Conservation (phyloP, 352 stramenopile genomes). For the Blastocystis sp. region DNA sequence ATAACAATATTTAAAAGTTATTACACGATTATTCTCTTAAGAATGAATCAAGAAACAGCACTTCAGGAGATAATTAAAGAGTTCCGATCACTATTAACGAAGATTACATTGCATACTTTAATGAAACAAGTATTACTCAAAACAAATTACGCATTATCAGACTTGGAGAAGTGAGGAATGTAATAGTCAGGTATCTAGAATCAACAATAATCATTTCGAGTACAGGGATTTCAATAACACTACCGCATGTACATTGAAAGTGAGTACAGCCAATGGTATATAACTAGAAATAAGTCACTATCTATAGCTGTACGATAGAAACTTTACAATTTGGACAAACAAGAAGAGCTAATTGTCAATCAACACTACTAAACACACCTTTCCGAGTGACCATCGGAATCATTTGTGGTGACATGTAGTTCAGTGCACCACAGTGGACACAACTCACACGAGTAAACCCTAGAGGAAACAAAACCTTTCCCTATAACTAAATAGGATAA, state of each 20-base stretch:
- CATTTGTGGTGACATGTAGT: constrained; percentile 34
- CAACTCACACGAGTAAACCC: constrained; percentile 15
- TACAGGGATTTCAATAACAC: constrained; percentile 47
- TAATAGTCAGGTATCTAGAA: constrained; percentile 60
- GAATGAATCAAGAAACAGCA: too few species aligned
- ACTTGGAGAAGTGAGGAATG: constrained; percentile 7
- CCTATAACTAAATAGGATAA: background rate
- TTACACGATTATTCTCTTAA: too few species aligned
- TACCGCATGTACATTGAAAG: constrained; percentile 47
- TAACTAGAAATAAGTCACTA: background rate
- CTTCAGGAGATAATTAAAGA: too few species aligned
- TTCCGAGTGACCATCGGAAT: constrained; percentile 28
- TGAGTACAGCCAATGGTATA: constrained; percentile 62
- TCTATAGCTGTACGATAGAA: background rate
- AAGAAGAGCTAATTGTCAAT: constrained; percentile 16
- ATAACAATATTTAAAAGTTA: too few species aligned
- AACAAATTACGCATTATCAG: too few species aligned
- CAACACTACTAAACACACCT: background rate
- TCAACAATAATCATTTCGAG: background rate
- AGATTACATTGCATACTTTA: too few species aligned
- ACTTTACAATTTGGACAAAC: constrained; percentile 10
- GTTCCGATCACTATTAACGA: too few species aligned
- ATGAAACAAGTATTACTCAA: too few species aligned
- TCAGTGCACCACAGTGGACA: background rate
- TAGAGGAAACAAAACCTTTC: constrained; percentile 8